Evolutionary conservation across 495 filamentous ascomycete species (phyloP).

Genomic region (Talaromyces stipitatus): DNA sequence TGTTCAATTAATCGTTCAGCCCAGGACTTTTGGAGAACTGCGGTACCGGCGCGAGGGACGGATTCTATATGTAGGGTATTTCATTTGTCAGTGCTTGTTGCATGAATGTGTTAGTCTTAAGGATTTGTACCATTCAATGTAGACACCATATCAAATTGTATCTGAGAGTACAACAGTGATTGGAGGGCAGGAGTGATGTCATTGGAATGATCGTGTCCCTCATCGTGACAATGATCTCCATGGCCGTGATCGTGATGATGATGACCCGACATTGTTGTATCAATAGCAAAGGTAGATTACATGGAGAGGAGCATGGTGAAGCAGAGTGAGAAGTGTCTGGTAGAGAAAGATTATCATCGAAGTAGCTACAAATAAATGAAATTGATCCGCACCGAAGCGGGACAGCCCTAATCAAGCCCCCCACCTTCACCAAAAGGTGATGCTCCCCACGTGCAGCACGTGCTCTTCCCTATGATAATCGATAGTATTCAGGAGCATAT

Average conservation of each 20-base stretch:
- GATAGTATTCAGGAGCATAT: slow-evolving; percentile 82
- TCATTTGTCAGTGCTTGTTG: not conserved
- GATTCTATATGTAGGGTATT: slow-evolving; percentile 40
- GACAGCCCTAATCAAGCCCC: not conserved
- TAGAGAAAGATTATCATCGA: too few relatives aligned
- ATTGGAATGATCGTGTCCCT: slow-evolving; percentile 72
- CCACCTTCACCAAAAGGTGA: not conserved
- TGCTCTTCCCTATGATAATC: slow-evolving; percentile 36
- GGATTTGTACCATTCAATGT: slow-evolving; percentile 61
- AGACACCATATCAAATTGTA: slow-evolving; percentile 77
- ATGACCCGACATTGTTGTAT: slow-evolving; percentile 29
- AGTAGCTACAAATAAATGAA: not conserved
- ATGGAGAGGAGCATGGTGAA: not conserved
- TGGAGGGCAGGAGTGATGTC: slow-evolving; percentile 87
- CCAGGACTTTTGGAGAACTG: slow-evolving; percentile 87
- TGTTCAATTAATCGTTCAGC: slow-evolving; percentile 60
- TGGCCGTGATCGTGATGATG: slow-evolving; percentile 37
- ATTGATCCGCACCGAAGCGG: too few relatives aligned
- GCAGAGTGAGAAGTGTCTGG: not conserved
- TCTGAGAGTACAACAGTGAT: slow-evolving; percentile 79
- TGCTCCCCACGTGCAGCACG: not conserved
- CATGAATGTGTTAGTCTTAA: not conserved
- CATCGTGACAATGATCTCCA: slow-evolving; percentile 35
- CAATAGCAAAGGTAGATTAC: not conserved
- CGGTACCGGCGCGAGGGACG: slow-evolving; percentile 55